Conservation (phyloP, 805 yeast species). For the Wickerhamomyces subpelliculosus region DNA sequence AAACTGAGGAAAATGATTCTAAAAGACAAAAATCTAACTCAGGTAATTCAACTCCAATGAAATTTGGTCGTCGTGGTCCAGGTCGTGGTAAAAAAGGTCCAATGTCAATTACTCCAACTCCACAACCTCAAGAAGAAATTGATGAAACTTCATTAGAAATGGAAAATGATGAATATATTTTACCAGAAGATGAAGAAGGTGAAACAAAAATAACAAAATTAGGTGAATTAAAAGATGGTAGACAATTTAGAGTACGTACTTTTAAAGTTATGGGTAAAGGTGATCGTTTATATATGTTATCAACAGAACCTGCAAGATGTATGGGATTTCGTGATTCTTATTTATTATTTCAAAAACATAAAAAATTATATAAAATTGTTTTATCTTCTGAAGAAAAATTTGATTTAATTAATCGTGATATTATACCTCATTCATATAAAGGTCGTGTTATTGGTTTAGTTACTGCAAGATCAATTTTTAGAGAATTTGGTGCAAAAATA, state of each 20-base stretch:
- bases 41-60: constrained; percentile 12
- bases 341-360: constrained; percentile 80
- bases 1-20: constrained; percentile 8
- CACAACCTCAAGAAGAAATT: constrained; percentile 36
- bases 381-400: constrained; percentile 72
- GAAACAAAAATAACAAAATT: constrained; percentile 59
- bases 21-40: constrained; percentile 5
- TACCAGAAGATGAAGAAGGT: constrained; percentile 75
- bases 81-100: constrained; percentile 31
- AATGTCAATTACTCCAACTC: constrained; percentile 16
- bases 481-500: constrained; percentile 88
- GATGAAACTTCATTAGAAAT: constrained; percentile 61
- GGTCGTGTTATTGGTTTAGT: constrained; percentile 86
- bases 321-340: constrained; percentile 93
- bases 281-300: constrained; percentile 72
- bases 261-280: constrained; percentile 59
- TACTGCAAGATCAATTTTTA: constrained; percentile 80
- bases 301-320: constrained; percentile 94
- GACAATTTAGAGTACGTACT: constrained; percentile 66
- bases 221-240: constrained; percentile 66
- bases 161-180: constrained; percentile 67
- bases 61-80: constrained; percentile 14
- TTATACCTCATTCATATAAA: constrained; percentile 85
- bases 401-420: constrained; percentile 72
- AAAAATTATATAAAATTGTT: constrained; percentile 63